phyloP scores from a whole-genome alignment of 78 protist genomes.

The Dictyostelium citrinum region DNA sequence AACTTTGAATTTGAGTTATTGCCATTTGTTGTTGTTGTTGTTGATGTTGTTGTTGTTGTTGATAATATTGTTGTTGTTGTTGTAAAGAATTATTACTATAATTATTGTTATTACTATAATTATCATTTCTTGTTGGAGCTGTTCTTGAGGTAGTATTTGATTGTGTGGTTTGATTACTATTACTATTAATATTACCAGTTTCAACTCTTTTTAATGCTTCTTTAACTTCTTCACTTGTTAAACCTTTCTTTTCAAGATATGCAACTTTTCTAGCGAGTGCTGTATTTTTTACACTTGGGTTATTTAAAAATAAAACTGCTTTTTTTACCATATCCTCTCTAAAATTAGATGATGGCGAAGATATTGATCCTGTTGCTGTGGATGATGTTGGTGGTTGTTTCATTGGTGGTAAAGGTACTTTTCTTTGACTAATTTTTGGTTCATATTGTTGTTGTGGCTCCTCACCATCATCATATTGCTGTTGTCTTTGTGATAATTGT shows the following conservation, averaged over 20 bases:
- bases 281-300: constrained; percentile 64
- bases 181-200: neutral
- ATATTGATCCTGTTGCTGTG: neutral
- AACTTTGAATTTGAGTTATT: neutral
- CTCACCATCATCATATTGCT: neutral
- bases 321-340: constrained; percentile 76
- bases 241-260: constrained; percentile 60
- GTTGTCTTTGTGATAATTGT: constrained; percentile 7
- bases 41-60: constrained; percentile 10
- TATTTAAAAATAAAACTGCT: constrained; percentile 55
- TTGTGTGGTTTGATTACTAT: neutral
- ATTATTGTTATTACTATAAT: neutral
- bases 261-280: constrained; percentile 66
- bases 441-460: neutral
- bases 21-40: constrained; percentile 40
- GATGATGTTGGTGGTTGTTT: neutral
- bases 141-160: neutral
- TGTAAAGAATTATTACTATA: neutral
- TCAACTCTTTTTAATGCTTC: constrained; percentile 59
- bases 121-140: neutral
- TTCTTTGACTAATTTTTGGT: neutral
- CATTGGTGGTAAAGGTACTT: neutral
- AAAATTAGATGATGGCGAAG: neutral
- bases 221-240: constrained; percentile 58
- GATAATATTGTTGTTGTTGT: constrained; percentile 18